These are phyloP conservation scores for Heterobasidion annosum DNA, from an alignment of 1,284 basidiomycete genomes.

Conservation along the genomic window DNA sequence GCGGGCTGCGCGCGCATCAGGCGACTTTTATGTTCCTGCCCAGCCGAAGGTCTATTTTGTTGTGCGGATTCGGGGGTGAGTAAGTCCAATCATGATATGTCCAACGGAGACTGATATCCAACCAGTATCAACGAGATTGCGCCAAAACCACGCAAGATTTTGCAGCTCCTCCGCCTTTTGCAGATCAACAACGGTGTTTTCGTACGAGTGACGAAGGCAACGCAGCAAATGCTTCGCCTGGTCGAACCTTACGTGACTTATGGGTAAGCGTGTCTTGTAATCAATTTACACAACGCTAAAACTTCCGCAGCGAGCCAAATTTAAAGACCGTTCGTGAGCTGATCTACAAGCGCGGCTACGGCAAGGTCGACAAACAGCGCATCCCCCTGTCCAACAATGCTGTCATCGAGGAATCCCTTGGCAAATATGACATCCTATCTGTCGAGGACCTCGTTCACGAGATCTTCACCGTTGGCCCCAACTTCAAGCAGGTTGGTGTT, in stretches of 20 bases:
- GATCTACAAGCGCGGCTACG: slow-evolving; percentile 99
- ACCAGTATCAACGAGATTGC: slow-evolving; percentile 98
- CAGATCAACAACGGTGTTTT: slow-evolving; percentile 99
- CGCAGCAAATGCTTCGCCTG: slow-evolving; percentile 95
- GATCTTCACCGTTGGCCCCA: slow-evolving; percentile 91
- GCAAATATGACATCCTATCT: slow-evolving; percentile 95
- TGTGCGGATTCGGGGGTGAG: slow-evolving; percentile 89
- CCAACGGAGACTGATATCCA: not conserved
- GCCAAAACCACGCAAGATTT: slow-evolving; percentile 98
- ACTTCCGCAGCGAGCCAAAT: slow-evolving; percentile 72
- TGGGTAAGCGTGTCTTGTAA: slow-evolving; percentile 46
- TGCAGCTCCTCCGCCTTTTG: slow-evolving; percentile 95
- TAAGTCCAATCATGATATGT: slow-evolving; percentile 12
- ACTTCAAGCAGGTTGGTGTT: slow-evolving; percentile 88
- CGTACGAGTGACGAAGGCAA: slow-evolving; percentile 94
- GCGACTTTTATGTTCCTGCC: slow-evolving; percentile 96
- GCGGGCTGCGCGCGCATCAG: slow-evolving; percentile 85
- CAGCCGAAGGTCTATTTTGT: slow-evolving; percentile 99
- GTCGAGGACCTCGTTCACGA: slow-evolving; percentile 99
- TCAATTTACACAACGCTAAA: not conserved
- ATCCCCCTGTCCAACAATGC: slow-evolving; percentile 93
- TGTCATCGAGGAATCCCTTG: slow-evolving; percentile 88
- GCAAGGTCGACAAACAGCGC: slow-evolving; percentile 97
- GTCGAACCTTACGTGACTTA: slow-evolving; percentile 97
- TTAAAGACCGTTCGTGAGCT: slow-evolving; percentile 95